Evolutionary conservation across 2,329 filamentous ascomycete genomes (phyloP).

Genomic region (Pestalotiopsis sp.): DNA sequence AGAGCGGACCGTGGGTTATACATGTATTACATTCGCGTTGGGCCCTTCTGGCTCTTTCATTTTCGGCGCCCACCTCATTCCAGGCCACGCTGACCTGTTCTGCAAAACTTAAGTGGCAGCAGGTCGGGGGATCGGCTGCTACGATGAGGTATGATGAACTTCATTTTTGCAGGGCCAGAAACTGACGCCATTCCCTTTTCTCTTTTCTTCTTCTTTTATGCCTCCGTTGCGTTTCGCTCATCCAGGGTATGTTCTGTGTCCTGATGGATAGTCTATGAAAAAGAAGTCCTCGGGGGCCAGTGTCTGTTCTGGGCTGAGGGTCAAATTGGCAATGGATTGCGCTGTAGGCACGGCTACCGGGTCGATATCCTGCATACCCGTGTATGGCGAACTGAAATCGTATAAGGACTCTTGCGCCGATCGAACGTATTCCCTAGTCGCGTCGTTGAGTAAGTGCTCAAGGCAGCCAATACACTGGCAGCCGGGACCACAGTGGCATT

Average conservation of each 20-base stretch:
- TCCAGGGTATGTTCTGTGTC: neutral
- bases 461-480: slow-evolving; percentile 14
- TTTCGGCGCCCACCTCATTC: neutral
- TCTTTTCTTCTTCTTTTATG: neutral
- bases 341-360: neutral
- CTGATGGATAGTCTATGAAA: slow-evolving; percentile 7
- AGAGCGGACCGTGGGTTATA: neutral
- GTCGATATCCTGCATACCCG: neutral
- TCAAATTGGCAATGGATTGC: slow-evolving; percentile 3
- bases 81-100: neutral
- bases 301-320: slow-evolving; percentile 5
- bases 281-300: slow-evolving; percentile 9
- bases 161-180: neutral
- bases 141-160: neutral
- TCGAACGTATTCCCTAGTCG: slow-evolving; percentile 10
- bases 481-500: slow-evolving; percentile 11
- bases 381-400: neutral
- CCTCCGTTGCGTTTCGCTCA: neutral
- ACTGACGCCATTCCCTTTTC: neutral
- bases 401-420: slow-evolving; percentile 5
- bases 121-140: neutral
- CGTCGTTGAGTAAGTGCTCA: slow-evolving; percentile 10
- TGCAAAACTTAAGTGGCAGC: neutral
- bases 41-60: neutral
- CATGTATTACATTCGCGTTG: neutral